A percentile compares a stretch with the other conserved stretches of the same genome.
Conservation (phyloP, 2,329 filamentous ascomycete genomes). For the Arthrobotrys conoides region DNA sequence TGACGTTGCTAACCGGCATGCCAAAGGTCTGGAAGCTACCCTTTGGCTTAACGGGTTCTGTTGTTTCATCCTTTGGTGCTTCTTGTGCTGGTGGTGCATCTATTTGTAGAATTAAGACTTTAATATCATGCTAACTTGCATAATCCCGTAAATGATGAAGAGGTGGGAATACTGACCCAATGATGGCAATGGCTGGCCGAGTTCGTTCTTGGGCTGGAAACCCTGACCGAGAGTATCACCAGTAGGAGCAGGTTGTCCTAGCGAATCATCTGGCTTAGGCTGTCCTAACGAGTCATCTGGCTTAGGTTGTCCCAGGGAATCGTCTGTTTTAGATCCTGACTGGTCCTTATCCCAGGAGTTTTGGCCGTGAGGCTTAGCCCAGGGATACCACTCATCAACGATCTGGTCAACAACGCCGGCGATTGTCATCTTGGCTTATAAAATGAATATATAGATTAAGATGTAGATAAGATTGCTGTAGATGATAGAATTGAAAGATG, state of each 20-base stretch:
- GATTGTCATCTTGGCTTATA: slow-evolving; percentile 3
- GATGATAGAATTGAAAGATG: neutral
- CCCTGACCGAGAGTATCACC: neutral
- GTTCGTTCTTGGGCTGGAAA: neutral
- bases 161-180: neutral
- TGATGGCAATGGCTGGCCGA: slow-evolving; percentile 4
- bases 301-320: neutral
- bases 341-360: slow-evolving; percentile 9
- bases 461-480: neutral
- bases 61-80: neutral
- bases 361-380: slow-evolving; percentile 16
- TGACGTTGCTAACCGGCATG: neutral
- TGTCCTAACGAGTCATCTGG: too few relatives aligned
- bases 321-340: neutral
- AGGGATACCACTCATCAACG: slow-evolving; percentile 2
- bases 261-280: neutral
- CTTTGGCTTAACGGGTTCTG: neutral
- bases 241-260: slow-evolving; percentile 3
- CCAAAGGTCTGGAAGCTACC: slow-evolving; percentile 3
- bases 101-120: neutral
- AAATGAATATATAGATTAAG: neutral
- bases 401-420: neutral
- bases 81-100: neutral
- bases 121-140: neutral
- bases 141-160: neutral